Evolutionary conservation across 2,329 filamentous ascomycete species (phyloP), one percentile per base, ranked within the genome.

Genomic region (Diaporthe aspalathi): DNA sequence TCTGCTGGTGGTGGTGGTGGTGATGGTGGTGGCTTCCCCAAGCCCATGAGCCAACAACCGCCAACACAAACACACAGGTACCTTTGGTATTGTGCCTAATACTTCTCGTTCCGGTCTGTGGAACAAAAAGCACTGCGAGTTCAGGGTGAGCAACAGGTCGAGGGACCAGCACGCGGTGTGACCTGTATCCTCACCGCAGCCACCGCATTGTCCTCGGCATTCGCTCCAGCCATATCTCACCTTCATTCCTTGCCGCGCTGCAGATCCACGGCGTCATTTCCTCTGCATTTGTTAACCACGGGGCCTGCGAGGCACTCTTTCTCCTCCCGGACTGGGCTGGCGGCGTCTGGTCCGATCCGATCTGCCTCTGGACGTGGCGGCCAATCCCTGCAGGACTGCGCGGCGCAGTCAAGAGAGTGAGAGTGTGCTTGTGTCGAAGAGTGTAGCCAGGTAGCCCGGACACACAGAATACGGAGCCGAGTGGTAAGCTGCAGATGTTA

Each of bases 401-500:
- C 60, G 27, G 29, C 60, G 60, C 60, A 49, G 57, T 47, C 32
- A 20, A 29, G 29, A n/a, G 8, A 35, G 35, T n/a, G 17, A 12
- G 12, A 12, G 20, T 17, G 60, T 47, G 57, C 5, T 38, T 12
- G 35, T n/a, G n/a, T n/a, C n/a, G 12, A 7, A 38, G 35, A 9
- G 35, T 38, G 35, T 12, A 38, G 35, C 35, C 11, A 2, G 9
- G 5, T n/a, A 49, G 43, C 40, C 56, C 66, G 54, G 11, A 6
- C 45, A 35, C 38, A 56, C 38, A 35, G 49, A 32, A 32, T 14
- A 29, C 20, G 20, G 17, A 22, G 24, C 20, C 49, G 43, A 32
- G 45, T 57, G 67, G 67, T 40, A 68, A 57, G 53, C 67, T 60
- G 67, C 67, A 68, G 67, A n/a, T 40, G 56, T 60, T 57, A 68